Conservation (phyloP, 495 filamentous ascomycete genomes). For the Oleoguttula mirabilis region DNA sequence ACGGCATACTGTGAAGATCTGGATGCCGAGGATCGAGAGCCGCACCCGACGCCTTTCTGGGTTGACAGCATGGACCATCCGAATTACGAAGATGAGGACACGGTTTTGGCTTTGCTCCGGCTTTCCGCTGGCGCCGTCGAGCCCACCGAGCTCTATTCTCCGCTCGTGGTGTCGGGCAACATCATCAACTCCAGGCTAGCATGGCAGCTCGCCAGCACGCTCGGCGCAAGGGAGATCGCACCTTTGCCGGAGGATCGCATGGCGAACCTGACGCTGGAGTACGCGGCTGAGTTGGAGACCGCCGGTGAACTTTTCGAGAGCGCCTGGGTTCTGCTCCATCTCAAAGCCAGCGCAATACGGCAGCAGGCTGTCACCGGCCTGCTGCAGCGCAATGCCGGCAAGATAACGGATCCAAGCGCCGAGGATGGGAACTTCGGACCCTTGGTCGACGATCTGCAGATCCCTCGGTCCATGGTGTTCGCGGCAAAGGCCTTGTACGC, state of each 20-base stretch:
- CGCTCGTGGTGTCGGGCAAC: constrained; percentile 6
- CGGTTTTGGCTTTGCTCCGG: constrained; percentile 76
- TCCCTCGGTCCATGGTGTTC: constrained; percentile 71
- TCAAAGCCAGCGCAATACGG: constrained; percentile 51
- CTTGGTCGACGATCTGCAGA: constrained; percentile 46
- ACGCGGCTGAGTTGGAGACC: constrained; percentile 60
- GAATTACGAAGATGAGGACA: constrained; percentile 49
- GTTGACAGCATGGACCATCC: background rate
- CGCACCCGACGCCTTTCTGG: constrained; percentile 25
- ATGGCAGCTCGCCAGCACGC: constrained; percentile 62
- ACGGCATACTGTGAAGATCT: constrained; percentile 57
- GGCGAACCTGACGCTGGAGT: constrained; percentile 49
- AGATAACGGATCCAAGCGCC: constrained; percentile 32
- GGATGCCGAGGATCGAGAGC: constrained; percentile 41
- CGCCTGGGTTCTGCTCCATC: constrained; percentile 64
- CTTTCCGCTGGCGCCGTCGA: constrained; percentile 24
- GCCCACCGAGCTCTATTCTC: background rate
- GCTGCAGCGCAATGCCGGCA: constrained; percentile 43
- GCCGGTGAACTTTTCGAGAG: constrained; percentile 46
- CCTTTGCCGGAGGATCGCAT: constrained; percentile 37
- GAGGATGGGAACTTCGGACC: constrained; percentile 44
- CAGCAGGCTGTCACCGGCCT: constrained; percentile 55
- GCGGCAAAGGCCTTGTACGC: constrained; percentile 76
- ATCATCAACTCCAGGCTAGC: constrained; percentile 50
- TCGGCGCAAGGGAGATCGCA: constrained; percentile 28